Evolutionary conservation across 805 yeast species (phyloP), one percentile per base, ranked within the genome.

Genomic region (Debaryomyces castellii): DNA sequence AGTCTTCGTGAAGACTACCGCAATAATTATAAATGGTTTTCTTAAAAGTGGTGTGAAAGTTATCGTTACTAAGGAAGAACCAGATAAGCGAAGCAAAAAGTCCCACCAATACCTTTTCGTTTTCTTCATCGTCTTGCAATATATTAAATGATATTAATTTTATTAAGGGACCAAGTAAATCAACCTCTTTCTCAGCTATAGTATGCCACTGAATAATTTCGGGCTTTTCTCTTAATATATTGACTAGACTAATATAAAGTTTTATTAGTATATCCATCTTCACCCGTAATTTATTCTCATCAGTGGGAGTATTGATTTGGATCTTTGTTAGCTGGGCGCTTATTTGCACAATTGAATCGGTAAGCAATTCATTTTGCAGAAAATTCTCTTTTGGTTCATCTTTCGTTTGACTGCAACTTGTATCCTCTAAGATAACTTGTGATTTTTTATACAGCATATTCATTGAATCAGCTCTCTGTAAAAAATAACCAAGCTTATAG

Each of bases 1-100:
- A 22, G 9, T 23, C 28, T 9, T 23, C 28, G 23, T 11, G 4
- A n/a, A n/a, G 10, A 37, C 9, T 14, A 10, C 4, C 20, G 11
- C 20, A 11, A 23, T 38, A 27, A 14, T 33, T 23, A 16, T 45
- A 28, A 14, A 30, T 4, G 5, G 12, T 14, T 18, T 25, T 23
- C 20, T 22, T 35, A 12, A 46, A 33, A 21, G 17, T 21, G 14
- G n/a, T n/a, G 14, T 37, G 16, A 6, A 46, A 34, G 21, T 40
- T 6, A 5, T 45, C 36, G 14, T 44, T 39, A n/a, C 38, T 43
- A 41, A 49, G 44, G 18, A 43, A 43, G 14, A 43, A 40, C 52
- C 52, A 49, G 8, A 49, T 23, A 11, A 49, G 37, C 9, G 28
- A 23, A n/a, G 47, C 28, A 16, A 43, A 41, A 18, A 41, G 25